Percentiles rank a stretch among this genome's conserved stretches.
phyloP scores from a whole-genome alignment of 148 eudicot species.

The Euryodendron excelsum region DNA sequence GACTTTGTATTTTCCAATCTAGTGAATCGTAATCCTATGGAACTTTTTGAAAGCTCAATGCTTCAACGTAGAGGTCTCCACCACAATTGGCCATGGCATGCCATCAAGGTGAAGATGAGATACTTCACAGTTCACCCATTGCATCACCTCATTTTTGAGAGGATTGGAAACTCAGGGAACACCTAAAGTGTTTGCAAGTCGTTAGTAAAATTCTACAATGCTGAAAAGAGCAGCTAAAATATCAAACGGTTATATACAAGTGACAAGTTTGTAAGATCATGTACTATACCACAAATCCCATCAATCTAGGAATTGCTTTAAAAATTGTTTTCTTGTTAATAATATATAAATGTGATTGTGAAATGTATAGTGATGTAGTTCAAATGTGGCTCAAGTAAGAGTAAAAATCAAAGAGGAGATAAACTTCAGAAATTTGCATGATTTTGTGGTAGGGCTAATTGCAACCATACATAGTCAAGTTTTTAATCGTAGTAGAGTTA shows the following conservation, averaged over 20 bases:
- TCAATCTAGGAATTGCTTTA: background rate
- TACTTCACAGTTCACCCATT: background rate
- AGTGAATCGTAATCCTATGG: too few relatives aligned
- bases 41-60: too few relatives aligned
- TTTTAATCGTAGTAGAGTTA: too few relatives aligned
- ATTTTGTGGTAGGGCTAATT: background rate
- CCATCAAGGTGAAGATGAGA: background rate
- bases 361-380: background rate
- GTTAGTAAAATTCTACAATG: background rate
- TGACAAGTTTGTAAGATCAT: background rate
- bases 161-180: background rate
- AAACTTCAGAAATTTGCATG: background rate
- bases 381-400: background rate
- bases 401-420: background rate
- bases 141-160: background rate
- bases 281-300: background rate
- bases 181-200: background rate
- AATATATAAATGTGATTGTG: too few relatives aligned
- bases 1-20: too few relatives aligned
- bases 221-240: background rate
- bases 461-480: background rate
- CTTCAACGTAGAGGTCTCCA: conserved; percentile 1
- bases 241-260: background rate
- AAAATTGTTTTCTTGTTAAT: too few relatives aligned
- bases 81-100: background rate